Evolutionary conservation across 306 rosid genomes (phyloP).

Genomic region (Cicer bijugum): DNA sequence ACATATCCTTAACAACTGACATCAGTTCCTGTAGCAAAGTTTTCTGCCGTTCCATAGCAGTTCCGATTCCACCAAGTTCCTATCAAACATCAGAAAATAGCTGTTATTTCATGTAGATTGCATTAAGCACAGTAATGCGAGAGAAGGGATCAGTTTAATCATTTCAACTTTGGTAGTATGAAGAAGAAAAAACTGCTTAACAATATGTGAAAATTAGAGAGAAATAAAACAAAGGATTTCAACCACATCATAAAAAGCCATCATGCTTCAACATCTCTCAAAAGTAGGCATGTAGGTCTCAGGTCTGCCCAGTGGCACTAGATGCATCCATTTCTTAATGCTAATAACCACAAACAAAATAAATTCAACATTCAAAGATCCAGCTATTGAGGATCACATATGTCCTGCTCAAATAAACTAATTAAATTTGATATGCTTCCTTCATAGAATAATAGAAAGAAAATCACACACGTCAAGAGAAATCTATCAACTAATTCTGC

Average conservation of each 20-base stretch:
- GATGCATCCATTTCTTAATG: constrained; percentile 20
- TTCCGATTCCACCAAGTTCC: constrained; percentile 96
- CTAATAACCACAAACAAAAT: constrained; percentile 28
- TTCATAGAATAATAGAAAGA: constrained; percentile 17
- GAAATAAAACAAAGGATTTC: background rate
- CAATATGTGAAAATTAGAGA: constrained; percentile 35
- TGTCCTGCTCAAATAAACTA: constrained; percentile 15
- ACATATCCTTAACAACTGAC: constrained; percentile 77
- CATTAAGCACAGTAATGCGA: constrained; percentile 28
- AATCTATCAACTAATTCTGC: constrained; percentile 26
- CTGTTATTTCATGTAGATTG: constrained; percentile 17
- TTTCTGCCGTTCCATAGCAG: constrained; percentile 88
- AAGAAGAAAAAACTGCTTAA: constrained; percentile 9
- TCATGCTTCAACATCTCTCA: constrained; percentile 29
- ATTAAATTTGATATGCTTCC: background rate
- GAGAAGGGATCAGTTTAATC: constrained; percentile 2
- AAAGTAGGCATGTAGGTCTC: constrained; percentile 23
- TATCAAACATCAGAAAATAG: constrained; percentile 47
- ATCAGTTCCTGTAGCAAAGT: constrained; percentile 71
- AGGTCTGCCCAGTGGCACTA: constrained; percentile 3
- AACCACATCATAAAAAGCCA: constrained; percentile 28
- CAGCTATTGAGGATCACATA: background rate
- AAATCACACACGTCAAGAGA: constrained; percentile 10
- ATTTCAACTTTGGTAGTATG: background rate
- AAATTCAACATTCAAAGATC: constrained; percentile 26